These are phyloP conservation scores for Suillus discolor DNA, from an alignment of 768 basidiomycete species.

Conservation along the genomic window DNA sequence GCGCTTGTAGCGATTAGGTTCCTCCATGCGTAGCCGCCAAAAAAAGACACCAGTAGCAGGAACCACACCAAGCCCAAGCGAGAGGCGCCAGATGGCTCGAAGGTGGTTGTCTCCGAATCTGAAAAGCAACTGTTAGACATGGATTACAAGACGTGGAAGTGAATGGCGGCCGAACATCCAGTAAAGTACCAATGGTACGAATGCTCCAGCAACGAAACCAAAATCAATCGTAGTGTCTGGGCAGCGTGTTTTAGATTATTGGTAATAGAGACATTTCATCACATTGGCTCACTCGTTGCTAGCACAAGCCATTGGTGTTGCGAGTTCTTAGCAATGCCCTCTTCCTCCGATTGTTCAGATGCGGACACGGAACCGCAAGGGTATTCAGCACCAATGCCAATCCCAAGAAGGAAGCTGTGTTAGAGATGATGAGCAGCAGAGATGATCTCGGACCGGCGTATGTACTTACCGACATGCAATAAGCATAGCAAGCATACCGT, in stretches of 20 bases:
- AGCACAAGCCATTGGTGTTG: slow-evolving; percentile 88
- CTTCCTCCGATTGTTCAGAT: slow-evolving; percentile 88
- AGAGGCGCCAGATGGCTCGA: slow-evolving; percentile 84
- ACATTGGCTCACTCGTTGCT: slow-evolving; percentile 70
- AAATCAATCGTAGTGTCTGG: slow-evolving; percentile 86
- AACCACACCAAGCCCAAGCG: slow-evolving; percentile 80
- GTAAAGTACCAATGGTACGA: slow-evolving; percentile 82
- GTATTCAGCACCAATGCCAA: slow-evolving; percentile 88
- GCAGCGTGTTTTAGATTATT: slow-evolving; percentile 9
- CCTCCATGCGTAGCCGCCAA: slow-evolving; percentile 86
- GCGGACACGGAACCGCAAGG: slow-evolving; percentile 90
- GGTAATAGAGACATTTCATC: slow-evolving; percentile 4
- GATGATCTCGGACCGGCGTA: not conserved
- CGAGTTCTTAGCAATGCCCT: slow-evolving; percentile 71
- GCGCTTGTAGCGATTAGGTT: slow-evolving; percentile 72
- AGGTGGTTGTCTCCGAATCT: slow-evolving; percentile 82
- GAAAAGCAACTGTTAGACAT: slow-evolving; percentile 4
- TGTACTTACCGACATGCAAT: slow-evolving; percentile 66
- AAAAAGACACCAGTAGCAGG: slow-evolving; percentile 82
- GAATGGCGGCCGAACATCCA: slow-evolving; percentile 67
- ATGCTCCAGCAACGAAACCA: slow-evolving; percentile 78
- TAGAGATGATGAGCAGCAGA: not conserved
- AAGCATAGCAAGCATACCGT: slow-evolving; percentile 77
- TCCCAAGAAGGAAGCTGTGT: slow-evolving; percentile 80
- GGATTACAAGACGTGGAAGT: not conserved